Conservation (phyloP, 805 yeast genomes). For the Pichia membranifaciens region DNA sequence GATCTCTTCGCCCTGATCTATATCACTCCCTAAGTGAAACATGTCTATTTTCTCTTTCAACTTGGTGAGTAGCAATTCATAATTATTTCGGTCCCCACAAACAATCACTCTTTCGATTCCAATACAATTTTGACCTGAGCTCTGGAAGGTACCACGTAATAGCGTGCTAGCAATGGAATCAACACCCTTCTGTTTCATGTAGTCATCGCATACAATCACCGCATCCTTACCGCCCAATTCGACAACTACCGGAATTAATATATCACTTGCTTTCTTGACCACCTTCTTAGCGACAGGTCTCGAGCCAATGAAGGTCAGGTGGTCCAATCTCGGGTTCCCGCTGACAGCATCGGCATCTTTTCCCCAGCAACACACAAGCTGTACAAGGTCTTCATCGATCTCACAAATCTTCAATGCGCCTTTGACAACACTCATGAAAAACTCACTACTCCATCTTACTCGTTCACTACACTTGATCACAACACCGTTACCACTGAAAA, state of each 20-base stretch:
- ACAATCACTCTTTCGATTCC: slow-evolving; percentile 94
- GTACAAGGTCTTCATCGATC: slow-evolving; percentile 76
- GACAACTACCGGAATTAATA: slow-evolving; percentile 91
- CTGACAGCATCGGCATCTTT: slow-evolving; percentile 88
- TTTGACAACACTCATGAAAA: slow-evolving; percentile 67
- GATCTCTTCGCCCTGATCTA: slow-evolving; percentile 83
- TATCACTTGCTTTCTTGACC: slow-evolving; percentile 71
- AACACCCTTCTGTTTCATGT: slow-evolving; percentile 41
- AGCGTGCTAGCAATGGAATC: slow-evolving; percentile 66
- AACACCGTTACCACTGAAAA: slow-evolving; percentile 88
- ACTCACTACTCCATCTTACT: slow-evolving; percentile 89
- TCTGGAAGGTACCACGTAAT: slow-evolving; percentile 93
- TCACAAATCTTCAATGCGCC: slow-evolving; percentile 69
- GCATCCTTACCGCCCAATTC: slow-evolving; percentile 98
- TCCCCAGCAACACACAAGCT: slow-evolving; percentile 74
- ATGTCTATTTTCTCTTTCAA: slow-evolving; percentile 52
- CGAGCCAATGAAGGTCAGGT: slow-evolving; percentile 95
- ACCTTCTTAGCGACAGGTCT: slow-evolving; percentile 89
- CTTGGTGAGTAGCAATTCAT: slow-evolving; percentile 54
- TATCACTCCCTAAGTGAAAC: slow-evolving; percentile 80
- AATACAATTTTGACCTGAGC: slow-evolving; percentile 97
- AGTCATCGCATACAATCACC: slow-evolving; percentile 78
- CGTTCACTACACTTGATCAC: slow-evolving; percentile 93
- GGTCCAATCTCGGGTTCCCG: slow-evolving; percentile 73
- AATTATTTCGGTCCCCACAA: slow-evolving; percentile 50